Evolutionary conservation across 2,329 filamentous ascomycete genomes (phyloP).

Genomic region (Talaromyces sp.): DNA sequence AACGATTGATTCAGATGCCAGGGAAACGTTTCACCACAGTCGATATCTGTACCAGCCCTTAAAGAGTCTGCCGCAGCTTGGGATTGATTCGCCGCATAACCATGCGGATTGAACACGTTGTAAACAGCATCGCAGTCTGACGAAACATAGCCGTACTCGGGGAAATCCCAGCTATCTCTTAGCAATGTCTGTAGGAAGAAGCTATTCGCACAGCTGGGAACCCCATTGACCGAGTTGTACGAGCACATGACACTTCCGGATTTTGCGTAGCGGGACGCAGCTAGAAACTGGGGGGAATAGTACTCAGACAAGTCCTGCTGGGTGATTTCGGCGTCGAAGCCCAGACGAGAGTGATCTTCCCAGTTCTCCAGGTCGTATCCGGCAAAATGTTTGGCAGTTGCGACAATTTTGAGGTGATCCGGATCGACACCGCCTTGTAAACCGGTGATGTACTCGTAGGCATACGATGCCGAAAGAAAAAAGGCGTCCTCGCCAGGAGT

Average conservation of each 20-base stretch:
- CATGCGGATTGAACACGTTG: constrained; percentile 55
- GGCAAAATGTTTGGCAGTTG: constrained; percentile 57
- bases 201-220: constrained; percentile 58
- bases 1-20: constrained; percentile 41
- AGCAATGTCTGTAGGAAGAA: constrained; percentile 61
- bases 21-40: constrained; percentile 49
- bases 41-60: constrained; percentile 49
- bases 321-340: constrained; percentile 52
- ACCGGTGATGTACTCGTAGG: constrained; percentile 49
- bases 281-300: constrained; percentile 61
- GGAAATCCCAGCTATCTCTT: constrained; percentile 62
- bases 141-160: constrained; percentile 52
- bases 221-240: constrained; percentile 62
- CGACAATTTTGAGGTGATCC: constrained; percentile 38
- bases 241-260: constrained; percentile 58
- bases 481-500: constrained; percentile 56
- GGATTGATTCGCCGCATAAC: constrained; percentile 40
- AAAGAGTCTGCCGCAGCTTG: constrained; percentile 45
- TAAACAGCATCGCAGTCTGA: constrained; percentile 61
- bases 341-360: constrained; percentile 38
- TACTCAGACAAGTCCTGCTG: constrained; percentile 63
- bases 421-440: constrained; percentile 46
- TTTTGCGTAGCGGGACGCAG: constrained; percentile 55
- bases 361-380: constrained; percentile 54
- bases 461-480: constrained; percentile 43